Evolutionary conservation across 805 yeast genomes (phyloP).

Genomic region (Wickerhamomyces sydowiorum): DNA sequence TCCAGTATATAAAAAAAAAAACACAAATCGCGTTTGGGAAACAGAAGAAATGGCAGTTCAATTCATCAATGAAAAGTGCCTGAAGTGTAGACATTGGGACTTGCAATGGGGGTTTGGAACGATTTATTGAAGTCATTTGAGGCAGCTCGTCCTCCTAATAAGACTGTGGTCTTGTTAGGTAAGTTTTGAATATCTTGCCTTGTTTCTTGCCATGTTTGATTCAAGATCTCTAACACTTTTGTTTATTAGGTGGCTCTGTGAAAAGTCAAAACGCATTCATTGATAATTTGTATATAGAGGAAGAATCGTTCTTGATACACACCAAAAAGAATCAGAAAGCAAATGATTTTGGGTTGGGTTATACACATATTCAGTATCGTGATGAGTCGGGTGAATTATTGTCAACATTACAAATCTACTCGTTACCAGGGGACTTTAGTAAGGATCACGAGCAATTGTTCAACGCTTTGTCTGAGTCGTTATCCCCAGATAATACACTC

Average conservation of each 20-base stretch:
- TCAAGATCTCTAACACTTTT: not conserved
- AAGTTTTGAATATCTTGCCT: not conserved
- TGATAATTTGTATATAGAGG: constrained; percentile 4
- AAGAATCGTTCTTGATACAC: constrained; percentile 3
- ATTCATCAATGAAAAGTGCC: not conserved
- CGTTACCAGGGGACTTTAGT: constrained; percentile 5
- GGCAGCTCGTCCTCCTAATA: not conserved
- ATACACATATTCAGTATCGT: constrained; percentile 14
- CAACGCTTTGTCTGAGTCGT: not conserved
- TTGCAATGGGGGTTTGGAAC: constrained; percentile 17
- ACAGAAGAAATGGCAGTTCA: not conserved
- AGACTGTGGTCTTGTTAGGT: constrained; percentile 7
- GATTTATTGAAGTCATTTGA: constrained; percentile 7
- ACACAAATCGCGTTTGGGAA: too few relatives aligned
- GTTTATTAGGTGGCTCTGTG: constrained; percentile 14
- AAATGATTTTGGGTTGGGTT: constrained; percentile 12
- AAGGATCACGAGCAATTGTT: not conserved
- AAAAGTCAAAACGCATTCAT: constrained; percentile 10
- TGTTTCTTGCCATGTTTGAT: too few relatives aligned
- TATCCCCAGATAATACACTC: constrained; percentile 3
- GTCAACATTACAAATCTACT: constrained; percentile 14
- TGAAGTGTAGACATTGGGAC: too few relatives aligned
- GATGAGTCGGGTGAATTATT: constrained; percentile 10
- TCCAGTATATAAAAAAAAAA: too few relatives aligned
- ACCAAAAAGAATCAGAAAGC: constrained; percentile 5